phyloP scores from a whole-genome alignment of 768 basidiomycete genomes.

The Mycena polygramma region DNA sequence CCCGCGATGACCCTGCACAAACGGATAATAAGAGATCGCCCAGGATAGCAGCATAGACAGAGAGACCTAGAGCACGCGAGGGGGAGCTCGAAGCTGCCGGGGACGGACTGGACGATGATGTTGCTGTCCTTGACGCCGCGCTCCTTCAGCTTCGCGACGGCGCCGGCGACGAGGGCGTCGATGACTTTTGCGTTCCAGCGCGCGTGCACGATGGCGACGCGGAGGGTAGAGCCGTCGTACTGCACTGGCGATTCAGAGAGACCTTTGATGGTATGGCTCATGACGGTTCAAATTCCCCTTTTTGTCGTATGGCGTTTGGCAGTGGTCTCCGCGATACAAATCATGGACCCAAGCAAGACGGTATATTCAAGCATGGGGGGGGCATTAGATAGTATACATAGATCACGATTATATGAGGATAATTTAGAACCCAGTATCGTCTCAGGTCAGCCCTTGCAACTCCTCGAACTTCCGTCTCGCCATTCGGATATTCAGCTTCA shows the following conservation, averaged over 20 bases:
- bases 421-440: neutral
- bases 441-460: conserved; percentile 67
- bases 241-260: conserved; percentile 68
- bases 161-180: conserved; percentile 85
- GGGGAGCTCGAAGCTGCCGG: conserved; percentile 96
- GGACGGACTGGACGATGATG: conserved; percentile 92
- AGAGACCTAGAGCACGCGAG: conserved; percentile 86
- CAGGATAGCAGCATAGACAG: conserved; percentile 59
- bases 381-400: conserved; percentile 20
- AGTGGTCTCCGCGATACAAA: neutral
- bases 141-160: conserved; percentile 83
- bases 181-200: conserved; percentile 95
- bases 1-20: conserved; percentile 84
- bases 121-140: conserved; percentile 91
- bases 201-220: conserved; percentile 94
- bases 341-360: neutral
- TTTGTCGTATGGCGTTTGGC: neutral
- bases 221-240: conserved; percentile 85
- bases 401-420: conserved; percentile 21
- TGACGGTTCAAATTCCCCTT: conserved; percentile 44
- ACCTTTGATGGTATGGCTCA: conserved; percentile 83
- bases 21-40: neutral
- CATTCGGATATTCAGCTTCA: conserved; percentile 90
- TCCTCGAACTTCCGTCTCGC: conserved; percentile 92
- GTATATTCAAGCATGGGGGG: conserved; percentile 5